Percentiles rank a stretch among this genome's conserved stretches.
These are phyloP conservation scores for Acorus gramineus DNA, from an alignment of 106 monocot genomes.

Conservation along the genomic window DNA sequence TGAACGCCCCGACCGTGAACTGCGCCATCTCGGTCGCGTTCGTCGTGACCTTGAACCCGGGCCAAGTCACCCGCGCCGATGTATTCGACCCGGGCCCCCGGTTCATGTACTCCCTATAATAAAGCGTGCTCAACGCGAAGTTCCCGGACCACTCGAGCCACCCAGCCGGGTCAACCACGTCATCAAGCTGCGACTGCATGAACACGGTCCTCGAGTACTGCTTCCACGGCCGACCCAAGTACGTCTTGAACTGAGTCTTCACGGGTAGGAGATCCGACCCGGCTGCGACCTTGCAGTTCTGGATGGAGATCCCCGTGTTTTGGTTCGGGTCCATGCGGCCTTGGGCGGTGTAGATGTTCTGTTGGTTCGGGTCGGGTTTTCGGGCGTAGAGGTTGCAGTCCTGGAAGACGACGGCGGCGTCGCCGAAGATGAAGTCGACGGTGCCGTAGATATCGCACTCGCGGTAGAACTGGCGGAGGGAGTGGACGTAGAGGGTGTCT, in stretches of 20 bases:
- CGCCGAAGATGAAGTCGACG: constrained; percentile 58
- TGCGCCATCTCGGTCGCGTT: constrained; percentile 22
- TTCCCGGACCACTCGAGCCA: constrained; percentile 58
- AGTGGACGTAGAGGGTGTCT: constrained; percentile 67
- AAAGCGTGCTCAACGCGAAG: constrained; percentile 54
- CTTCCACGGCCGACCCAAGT: constrained; percentile 66
- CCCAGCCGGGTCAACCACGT: constrained; percentile 42
- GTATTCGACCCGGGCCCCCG: constrained; percentile 44
- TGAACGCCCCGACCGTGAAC: constrained; percentile 51
- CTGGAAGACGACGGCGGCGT: constrained; percentile 49
- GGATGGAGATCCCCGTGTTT: constrained; percentile 71
- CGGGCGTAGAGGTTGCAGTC: constrained; percentile 58
- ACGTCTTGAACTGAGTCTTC: constrained; percentile 26
- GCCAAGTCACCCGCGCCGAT: constrained; percentile 32
- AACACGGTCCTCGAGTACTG: constrained; percentile 56
- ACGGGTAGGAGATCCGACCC: constrained; percentile 36
- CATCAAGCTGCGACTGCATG: constrained; percentile 37
- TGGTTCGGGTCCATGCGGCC: constrained; percentile 66
- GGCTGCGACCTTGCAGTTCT: constrained; percentile 45
- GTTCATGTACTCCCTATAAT: constrained; percentile 57
- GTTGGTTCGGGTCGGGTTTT: constrained; percentile 41
- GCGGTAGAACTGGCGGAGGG: constrained; percentile 57
- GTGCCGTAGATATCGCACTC: constrained; percentile 65
- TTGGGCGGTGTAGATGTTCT: constrained; percentile 66
- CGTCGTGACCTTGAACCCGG: constrained; percentile 38